phyloP scores from a whole-genome alignment of 75 land plant species.

The Sequoia sempervirens region DNA sequence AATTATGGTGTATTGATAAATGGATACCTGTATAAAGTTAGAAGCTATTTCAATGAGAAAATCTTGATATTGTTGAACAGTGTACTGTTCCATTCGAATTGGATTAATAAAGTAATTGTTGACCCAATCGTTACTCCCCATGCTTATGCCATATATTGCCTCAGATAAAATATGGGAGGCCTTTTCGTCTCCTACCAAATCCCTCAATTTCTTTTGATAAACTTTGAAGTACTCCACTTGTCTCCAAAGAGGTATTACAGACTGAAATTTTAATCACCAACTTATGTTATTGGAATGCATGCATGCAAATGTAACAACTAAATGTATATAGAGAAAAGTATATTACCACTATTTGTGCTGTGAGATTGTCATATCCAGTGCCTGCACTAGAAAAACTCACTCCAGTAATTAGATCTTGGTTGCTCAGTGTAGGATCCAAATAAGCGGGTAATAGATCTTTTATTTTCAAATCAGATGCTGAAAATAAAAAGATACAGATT shows the following conservation, averaged over 20 bases:
- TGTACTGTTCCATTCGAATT: conserved; percentile 13
- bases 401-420: conserved; percentile 6
- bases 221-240: conserved; percentile 48
- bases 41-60: conserved; percentile 27
- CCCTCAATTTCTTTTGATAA: conserved; percentile 34
- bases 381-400: conserved; percentile 7
- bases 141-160: conserved; percentile 26
- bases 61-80: conserved; percentile 27
- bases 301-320: background rate
- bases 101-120: conserved; percentile 39
- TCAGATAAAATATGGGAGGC: conserved; percentile 33
- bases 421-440: conserved; percentile 4
- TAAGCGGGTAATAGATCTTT: conserved; percentile 1
- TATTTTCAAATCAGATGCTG: conserved; percentile 1
- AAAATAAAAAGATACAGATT: background rate
- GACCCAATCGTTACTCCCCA: conserved; percentile 57
- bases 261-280: conserved; percentile 11
- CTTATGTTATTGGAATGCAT: background rate
- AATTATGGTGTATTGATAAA: background rate
- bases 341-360: background rate
- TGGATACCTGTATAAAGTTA: conserved; percentile 29
- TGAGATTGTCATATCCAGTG: conserved; percentile 4
- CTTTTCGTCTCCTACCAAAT: conserved; percentile 29
- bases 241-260: conserved; percentile 19
- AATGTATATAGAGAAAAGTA: background rate